phyloP scores from a whole-genome alignment of 1,284 basidiomycete genomes.

The Microbotryum saponariae region DNA sequence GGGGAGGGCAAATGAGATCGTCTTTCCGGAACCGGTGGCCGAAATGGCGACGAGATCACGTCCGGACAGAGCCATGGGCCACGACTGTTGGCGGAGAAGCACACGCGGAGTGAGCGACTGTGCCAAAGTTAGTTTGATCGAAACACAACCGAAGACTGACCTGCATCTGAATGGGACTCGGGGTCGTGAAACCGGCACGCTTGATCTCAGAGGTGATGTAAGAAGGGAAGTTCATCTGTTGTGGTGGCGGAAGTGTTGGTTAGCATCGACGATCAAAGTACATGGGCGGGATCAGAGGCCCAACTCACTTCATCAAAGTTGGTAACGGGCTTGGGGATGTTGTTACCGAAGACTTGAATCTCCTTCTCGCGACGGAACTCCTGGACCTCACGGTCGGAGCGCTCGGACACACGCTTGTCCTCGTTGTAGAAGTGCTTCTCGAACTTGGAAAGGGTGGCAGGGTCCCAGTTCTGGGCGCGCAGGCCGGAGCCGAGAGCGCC shows the following conservation, averaged over 20 bases:
- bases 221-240: constrained; percentile 61
- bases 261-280: background rate
- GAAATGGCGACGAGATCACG: constrained; percentile 68
- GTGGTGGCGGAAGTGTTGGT: background rate
- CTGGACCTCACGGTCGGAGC: constrained; percentile 75
- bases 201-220: constrained; percentile 90
- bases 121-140: too few species aligned
- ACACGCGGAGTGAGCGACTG: too few species aligned
- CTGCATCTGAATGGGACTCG: constrained; percentile 95
- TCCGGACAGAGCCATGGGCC: constrained; percentile 46
- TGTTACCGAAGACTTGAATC: constrained; percentile 83
- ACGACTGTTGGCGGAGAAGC: constrained; percentile 50
- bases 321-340: constrained; percentile 81
- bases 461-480: constrained; percentile 74
- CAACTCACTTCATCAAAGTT: constrained; percentile 85
- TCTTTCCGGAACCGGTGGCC: constrained; percentile 94
- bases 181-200: constrained; percentile 80
- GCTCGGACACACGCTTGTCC: constrained; percentile 72
- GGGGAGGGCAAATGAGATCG: constrained; percentile 93
- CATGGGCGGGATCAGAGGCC: constrained; percentile 3
- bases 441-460: constrained; percentile 57
- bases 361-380: constrained; percentile 78
- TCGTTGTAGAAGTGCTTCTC: constrained; percentile 91
- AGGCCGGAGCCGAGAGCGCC: constrained; percentile 73
- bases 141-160: constrained; percentile 36